Conservation (phyloP, 2,329 filamentous ascomycete genomes). For the Metarhizium guizhouense region DNA sequence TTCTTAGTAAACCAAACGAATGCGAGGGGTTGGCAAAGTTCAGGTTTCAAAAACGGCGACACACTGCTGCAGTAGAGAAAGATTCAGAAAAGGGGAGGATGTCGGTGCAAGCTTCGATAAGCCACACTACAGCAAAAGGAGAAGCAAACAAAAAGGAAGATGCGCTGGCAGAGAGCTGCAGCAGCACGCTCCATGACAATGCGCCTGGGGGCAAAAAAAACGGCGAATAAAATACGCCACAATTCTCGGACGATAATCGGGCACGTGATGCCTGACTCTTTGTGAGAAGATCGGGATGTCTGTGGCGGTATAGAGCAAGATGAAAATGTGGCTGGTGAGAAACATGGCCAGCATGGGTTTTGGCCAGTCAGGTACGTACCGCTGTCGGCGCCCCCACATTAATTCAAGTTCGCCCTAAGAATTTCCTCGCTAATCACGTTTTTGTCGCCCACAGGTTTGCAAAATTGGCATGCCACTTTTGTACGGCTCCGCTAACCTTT, state of each 20-base stretch:
- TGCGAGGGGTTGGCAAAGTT: background rate
- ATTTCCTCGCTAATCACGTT: slow-evolving; percentile 17
- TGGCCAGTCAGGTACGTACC: background rate
- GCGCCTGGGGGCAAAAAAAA: background rate
- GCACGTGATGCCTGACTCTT: background rate
- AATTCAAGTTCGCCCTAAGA: slow-evolving; percentile 14
- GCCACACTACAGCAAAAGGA: no score
- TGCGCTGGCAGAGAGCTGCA: no score
- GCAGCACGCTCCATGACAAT: background rate
- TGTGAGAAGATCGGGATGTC: background rate
- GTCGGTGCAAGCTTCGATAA: no score
- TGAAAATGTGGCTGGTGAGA: background rate
- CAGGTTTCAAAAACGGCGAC: background rate
- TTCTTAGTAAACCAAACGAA: background rate
- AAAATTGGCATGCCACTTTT: slow-evolving; percentile 18
- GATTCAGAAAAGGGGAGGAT: no score
- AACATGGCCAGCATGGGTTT: no score
- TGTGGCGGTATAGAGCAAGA: slow-evolving; percentile 5
- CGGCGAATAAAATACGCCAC: slow-evolving; percentile 1
- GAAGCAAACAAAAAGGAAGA: no score
- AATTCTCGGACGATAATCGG: background rate
- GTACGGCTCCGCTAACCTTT: slow-evolving; percentile 18
- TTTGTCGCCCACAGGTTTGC: slow-evolving; percentile 24
- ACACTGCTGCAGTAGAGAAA: background rate
- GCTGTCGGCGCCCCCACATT: background rate